Conservation (phyloP, 2,329 filamentous ascomycete species). For the Leptosphaerulina australis region DNA sequence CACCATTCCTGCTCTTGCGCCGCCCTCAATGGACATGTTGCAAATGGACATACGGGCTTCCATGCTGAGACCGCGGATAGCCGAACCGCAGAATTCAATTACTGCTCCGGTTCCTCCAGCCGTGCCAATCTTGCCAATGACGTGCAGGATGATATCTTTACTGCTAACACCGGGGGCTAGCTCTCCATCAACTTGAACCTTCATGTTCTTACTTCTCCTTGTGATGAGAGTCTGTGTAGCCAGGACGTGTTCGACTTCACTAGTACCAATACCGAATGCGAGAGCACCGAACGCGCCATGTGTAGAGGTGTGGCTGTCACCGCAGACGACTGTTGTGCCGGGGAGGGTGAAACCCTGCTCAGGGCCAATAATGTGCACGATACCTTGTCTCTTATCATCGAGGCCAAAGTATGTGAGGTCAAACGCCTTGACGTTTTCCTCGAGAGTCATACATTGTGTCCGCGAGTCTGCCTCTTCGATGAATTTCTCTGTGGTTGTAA, state of each 20-base stretch:
- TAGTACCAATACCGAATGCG: slow-evolving; percentile 96
- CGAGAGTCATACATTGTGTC: slow-evolving; percentile 91
- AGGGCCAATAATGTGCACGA: slow-evolving; percentile 97
- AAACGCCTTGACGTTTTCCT: slow-evolving; percentile 97
- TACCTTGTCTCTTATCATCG: slow-evolving; percentile 94
- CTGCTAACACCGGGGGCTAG: slow-evolving; percentile 89
- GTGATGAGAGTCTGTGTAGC: slow-evolving; percentile 96
- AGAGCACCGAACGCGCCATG: slow-evolving; percentile 95
- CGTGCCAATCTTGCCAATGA: slow-evolving; percentile 92
- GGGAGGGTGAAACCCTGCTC: slow-evolving; percentile 99
- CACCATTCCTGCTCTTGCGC: slow-evolving; percentile 94
- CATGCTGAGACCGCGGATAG: slow-evolving; percentile 88
- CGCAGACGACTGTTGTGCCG: slow-evolving; percentile 94
- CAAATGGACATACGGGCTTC: slow-evolving; percentile 99
- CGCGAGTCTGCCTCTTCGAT: slow-evolving; percentile 94
- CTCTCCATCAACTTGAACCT: slow-evolving; percentile 90
- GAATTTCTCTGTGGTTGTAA: slow-evolving; percentile 92
- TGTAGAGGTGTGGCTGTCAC: slow-evolving; percentile 97
- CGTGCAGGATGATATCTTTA: slow-evolving; percentile 92
- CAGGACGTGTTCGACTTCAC: slow-evolving; percentile 97
- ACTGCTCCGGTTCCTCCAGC: slow-evolving; percentile 93
- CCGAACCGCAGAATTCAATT: slow-evolving; percentile 96
- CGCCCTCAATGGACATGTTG: slow-evolving; percentile 98
- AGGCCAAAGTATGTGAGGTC: slow-evolving; percentile 97
- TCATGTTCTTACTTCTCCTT: slow-evolving; percentile 97